Evolutionary conservation across 169 alveolate genomes (phyloP).

Genomic region (Eimeria falciformis): DNA sequence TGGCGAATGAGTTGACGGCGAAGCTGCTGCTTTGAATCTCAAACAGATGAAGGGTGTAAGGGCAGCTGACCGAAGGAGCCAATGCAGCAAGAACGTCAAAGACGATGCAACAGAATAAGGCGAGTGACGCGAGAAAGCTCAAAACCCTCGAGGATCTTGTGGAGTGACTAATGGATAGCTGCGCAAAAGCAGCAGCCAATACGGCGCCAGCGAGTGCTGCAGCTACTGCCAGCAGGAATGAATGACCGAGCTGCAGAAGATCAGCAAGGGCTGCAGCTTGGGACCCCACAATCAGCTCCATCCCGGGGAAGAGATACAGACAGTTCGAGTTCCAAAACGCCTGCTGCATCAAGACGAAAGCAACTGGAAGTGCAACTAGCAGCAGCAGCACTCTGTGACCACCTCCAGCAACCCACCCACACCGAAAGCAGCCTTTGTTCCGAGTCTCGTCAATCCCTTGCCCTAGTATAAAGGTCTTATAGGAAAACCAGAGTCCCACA

Average conservation of each 20-base stretch:
- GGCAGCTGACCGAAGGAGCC: constrained; percentile 39
- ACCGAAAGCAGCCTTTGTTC: not conserved
- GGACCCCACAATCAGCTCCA: constrained; percentile 39
- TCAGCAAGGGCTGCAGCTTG: constrained; percentile 34
- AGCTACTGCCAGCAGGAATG: constrained; percentile 23
- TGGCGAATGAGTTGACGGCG: constrained; percentile 53
- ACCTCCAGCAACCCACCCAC: constrained; percentile 21
- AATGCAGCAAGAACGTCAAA: constrained; percentile 53
- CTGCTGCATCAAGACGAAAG: constrained; percentile 29
- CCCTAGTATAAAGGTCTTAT: constrained; percentile 13
- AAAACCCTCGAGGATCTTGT: not conserved
- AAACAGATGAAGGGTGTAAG: not conserved
- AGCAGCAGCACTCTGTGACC: not conserved
- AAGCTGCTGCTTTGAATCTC: constrained; percentile 34
- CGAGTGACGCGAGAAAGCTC: constrained; percentile 25
- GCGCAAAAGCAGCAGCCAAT: constrained; percentile 40
- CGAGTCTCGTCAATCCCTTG: not conserved
- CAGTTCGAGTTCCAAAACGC: constrained; percentile 40
- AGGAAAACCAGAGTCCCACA: constrained; percentile 53
- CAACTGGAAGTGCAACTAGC: constrained; percentile 10
- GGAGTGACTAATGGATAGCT: not conserved
- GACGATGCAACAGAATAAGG: constrained; percentile 36
- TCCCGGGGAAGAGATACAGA: constrained; percentile 16
- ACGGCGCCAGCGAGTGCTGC: constrained; percentile 39
- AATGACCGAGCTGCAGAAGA: constrained; percentile 21